Evolutionary conservation across 352 stramenopile genomes (phyloP), one percentile per base, ranked within the genome.

Genomic region (Halophytophthora batemanensis): DNA sequence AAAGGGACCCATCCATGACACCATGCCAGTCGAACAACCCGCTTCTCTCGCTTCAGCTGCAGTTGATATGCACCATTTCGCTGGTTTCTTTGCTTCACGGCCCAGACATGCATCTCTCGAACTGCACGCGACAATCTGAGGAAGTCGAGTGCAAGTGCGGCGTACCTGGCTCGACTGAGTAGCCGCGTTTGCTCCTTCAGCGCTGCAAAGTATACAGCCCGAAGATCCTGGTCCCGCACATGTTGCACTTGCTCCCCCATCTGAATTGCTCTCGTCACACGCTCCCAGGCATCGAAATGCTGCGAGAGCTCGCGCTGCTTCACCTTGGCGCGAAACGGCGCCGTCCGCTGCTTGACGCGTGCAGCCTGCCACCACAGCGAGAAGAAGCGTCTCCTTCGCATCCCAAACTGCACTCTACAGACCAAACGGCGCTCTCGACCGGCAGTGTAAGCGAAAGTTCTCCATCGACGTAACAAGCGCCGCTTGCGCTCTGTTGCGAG

Each of bases 211-310:
- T 60, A 54, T 10, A 56, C 1, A 3, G 6, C 5, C n/a, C 44
- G 45, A 39, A 42, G 28, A 15, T 36, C 23, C 7, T 46, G 48
- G 38, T 50, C 45, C n/a, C 29, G 19, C 6, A 3, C 58, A 42
- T 21, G 21, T 8, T 17, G 53, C 17, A 54, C 48, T 23, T 22
- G 35, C 11, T 53, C 19, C 11, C 50, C 50, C 38, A 71, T 22
- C 21, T 29, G 37, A 19, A 67, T 45, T 21, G 58, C 68, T 59
- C 35, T 59, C 7, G 19, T 45, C 35, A 31, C 21, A 29, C 18
- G 6, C 31, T 34, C 37, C 71, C 71, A 81, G 0, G 49, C 58
- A 28, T 22, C 6, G 45, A 76, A 60, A 41, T 81, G 61, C 3
- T 59, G 6, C 19, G 2, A 18, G 6, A 74, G 21, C 29, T 17